A percentile compares a stretch with the other conserved stretches of the same genome.
These are phyloP conservation scores for Kodamaea kaohsiungensis DNA, from an alignment of 805 yeast genomes.

Conservation along the genomic window DNA sequence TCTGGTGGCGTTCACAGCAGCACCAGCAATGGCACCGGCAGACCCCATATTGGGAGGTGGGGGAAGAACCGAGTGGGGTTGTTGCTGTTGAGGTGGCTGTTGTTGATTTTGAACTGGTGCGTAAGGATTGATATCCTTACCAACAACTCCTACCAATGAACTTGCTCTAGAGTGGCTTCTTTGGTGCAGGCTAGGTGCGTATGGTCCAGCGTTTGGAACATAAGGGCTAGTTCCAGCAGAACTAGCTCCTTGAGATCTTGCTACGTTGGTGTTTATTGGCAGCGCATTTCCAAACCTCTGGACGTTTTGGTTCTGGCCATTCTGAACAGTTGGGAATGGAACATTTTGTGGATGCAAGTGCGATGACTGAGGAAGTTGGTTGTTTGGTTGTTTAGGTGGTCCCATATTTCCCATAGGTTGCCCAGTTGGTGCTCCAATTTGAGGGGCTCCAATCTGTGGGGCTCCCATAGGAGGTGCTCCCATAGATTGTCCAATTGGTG, in stretches of 20 bases:
- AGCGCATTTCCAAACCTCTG: constrained; percentile 3
- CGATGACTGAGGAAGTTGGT: background rate
- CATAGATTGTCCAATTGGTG: background rate
- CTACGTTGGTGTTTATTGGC: constrained; percentile 26
- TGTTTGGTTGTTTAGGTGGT: background rate
- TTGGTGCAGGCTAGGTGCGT: constrained; percentile 38
- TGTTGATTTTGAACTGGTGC: constrained; percentile 31
- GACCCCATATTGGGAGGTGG: constrained; percentile 10
- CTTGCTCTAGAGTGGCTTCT: constrained; percentile 41
- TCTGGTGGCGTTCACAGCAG: constrained; percentile 15
- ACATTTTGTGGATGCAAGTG: background rate
- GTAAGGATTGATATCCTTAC: constrained; percentile 43
- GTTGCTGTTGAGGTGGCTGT: constrained; percentile 5
- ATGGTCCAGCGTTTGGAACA: constrained; percentile 46
- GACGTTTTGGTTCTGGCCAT: background rate
- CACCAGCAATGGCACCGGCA: constrained; percentile 11
- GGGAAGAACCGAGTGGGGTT: constrained; percentile 1
- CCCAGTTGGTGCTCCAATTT: background rate
- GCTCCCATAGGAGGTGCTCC: background rate
- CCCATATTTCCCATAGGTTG: background rate
- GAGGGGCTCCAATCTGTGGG: background rate
- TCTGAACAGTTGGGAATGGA: constrained; percentile 12
- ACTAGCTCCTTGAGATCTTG: constrained; percentile 20
- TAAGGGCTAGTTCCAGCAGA: constrained; percentile 36
- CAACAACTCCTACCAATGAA: constrained; percentile 39